Evolutionary conservation across 805 yeast species (phyloP), one percentile per base, ranked within the genome.

Genomic region (Candida gorgasii): DNA sequence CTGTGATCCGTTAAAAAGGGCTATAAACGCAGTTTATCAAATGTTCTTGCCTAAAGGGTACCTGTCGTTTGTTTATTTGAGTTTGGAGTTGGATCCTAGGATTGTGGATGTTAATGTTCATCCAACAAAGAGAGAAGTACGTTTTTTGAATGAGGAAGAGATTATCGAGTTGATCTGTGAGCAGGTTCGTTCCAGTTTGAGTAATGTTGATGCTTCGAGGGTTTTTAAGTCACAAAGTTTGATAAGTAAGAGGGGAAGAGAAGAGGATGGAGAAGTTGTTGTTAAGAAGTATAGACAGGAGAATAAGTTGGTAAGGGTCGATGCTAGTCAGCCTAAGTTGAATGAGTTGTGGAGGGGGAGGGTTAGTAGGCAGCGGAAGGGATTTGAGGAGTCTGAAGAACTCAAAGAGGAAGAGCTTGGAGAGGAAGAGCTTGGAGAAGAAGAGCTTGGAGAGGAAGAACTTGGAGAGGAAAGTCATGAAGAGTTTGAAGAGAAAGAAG

Each of bases 71-170:
- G 73, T 87, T 1, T 93, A 89, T 61, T 45, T 93, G 40, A 73
- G 86, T 36, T 58, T 93, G n/a, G 67, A 67, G 14, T 79, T 93
- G 2, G 67, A 73, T 16, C 86, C 97, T 0, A 65, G 63, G 24
- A 82, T 83, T 46, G 73, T 93, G 6, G 99, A 93, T 59, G 98
- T 93, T 12, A 93, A 93, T 58, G 83, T 93, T 11, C 99, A 93
- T 57, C 99, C 99, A 0, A 92, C 98, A 0, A 93, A 93, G 53
- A 75, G 92, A 45, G 97, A 92, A 54, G 97, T 93, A 2, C 61
- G 95, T 32, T 89, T 93, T 57, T 65, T 93, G 26, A 63, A 80
- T 58, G 97, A 93, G 53, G 93, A 85, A 34, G 97, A 90, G 56
- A 89, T 93, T 15, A 76, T 87, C 8, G 89, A 82, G 29, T 52